A percentile compares a stretch with the other conserved stretches of the same genome.
These are phyloP conservation scores for Cruciata laevipes DNA, from an alignment of 257 asterid species.

Conservation along the genomic window DNA sequence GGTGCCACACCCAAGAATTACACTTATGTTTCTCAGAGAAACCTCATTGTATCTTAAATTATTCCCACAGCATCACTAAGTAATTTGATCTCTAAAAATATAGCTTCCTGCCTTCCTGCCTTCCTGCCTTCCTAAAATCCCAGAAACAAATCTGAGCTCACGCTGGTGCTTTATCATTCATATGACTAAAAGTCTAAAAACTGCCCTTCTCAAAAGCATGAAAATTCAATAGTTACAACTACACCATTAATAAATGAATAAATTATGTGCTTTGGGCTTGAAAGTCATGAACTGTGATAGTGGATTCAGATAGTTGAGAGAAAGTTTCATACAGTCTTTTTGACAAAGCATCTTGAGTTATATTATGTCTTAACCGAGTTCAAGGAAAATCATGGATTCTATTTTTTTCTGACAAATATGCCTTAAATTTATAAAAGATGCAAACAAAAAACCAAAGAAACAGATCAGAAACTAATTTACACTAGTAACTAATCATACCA, in stretches of 20 bases:
- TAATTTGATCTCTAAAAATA: too few relatives aligned
- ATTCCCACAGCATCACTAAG: too few relatives aligned
- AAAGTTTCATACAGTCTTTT: neutral
- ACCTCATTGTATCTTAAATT: too few relatives aligned
- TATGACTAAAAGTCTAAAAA: neutral
- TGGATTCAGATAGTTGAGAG: neutral
- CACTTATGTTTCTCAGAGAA: too few relatives aligned
- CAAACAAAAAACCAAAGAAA: neutral
- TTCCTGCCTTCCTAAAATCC: too few relatives aligned
- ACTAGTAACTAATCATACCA: neutral
- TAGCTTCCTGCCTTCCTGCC: neutral
- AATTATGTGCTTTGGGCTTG: neutral
- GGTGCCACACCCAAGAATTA: neutral
- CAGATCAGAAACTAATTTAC: too few relatives aligned
- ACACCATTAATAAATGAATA: neutral
- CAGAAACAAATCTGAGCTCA: neutral
- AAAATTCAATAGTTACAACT: neutral
- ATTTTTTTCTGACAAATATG: neutral
- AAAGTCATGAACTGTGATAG: neutral
- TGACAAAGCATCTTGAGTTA: neutral
- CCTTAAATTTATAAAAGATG: neutral
- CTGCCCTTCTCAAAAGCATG: neutral
- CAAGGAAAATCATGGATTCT: constrained; percentile 3
- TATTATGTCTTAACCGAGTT: neutral
- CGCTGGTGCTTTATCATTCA: neutral